Evolutionary conservation across 306 rosid species (phyloP).

Genomic region (Pachyrhizus erosus): DNA sequence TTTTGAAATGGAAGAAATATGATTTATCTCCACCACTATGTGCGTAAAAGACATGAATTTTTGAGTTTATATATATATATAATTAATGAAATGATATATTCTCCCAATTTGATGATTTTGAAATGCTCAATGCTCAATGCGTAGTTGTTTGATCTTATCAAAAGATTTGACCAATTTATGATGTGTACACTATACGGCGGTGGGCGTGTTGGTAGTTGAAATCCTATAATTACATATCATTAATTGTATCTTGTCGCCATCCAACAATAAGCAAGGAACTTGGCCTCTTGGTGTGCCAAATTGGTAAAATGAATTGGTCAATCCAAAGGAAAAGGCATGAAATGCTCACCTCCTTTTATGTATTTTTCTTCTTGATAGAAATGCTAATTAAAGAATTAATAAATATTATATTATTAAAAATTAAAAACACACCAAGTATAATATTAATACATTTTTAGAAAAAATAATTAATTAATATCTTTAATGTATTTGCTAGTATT

Average conservation of each 20-base stretch:
- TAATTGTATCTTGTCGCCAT: background rate
- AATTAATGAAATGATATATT: background rate
- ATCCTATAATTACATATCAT: background rate
- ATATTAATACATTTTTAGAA: no score
- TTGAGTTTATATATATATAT: no score
- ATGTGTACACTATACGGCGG: background rate
- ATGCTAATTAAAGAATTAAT: no score
- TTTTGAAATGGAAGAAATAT: no score
- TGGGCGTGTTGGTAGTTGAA: conserved; percentile 16
- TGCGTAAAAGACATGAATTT: no score
- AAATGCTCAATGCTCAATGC: conserved; percentile 25
- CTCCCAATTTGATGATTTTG: background rate
- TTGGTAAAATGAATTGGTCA: conserved; percentile 19
- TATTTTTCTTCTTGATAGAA: no score
- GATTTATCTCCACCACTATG: no score
- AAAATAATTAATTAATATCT: no score
- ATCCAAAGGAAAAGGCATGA: background rate
- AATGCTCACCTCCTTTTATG: no score
- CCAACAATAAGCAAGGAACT: conserved; percentile 11
- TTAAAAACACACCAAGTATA: no score
- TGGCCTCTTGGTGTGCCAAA: conserved; percentile 21
- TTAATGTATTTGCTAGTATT: no score
- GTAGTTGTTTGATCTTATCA: conserved; percentile 8
- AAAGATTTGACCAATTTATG: conserved; percentile 17
- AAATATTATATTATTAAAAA: no score